These are phyloP conservation scores for Zygosaccharomyces sapae DNA, from an alignment of 1,139 yeast genomes.

Conservation along the genomic window DNA sequence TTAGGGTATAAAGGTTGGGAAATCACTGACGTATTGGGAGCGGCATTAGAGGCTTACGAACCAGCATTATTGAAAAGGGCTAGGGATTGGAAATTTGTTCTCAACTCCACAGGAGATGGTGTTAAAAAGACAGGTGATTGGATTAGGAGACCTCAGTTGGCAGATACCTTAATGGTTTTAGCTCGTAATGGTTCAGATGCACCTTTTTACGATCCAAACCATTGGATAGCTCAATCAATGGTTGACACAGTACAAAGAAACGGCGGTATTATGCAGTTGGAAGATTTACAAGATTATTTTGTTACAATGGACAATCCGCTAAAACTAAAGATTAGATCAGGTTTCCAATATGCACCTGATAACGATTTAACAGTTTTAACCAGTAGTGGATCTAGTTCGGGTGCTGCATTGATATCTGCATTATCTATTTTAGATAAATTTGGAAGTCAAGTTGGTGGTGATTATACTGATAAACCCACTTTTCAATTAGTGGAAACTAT, in stretches of 20 bases:
- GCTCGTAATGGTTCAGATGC: slow-evolving; percentile 74
- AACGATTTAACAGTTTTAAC: slow-evolving; percentile 56
- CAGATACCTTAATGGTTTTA: slow-evolving; percentile 60
- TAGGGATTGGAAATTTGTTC: slow-evolving; percentile 55
- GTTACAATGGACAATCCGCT: slow-evolving; percentile 57
- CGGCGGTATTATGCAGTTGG: slow-evolving; percentile 59
- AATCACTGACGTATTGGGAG: slow-evolving; percentile 49
- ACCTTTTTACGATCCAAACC: slow-evolving; percentile 76
- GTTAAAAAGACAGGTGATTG: slow-evolving; percentile 53
- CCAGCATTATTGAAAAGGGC: slow-evolving; percentile 36
- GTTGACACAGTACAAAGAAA: slow-evolving; percentile 43
- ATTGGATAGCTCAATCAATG: slow-evolving; percentile 61
- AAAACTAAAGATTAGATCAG: slow-evolving; percentile 34
- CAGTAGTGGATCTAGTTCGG: slow-evolving; percentile 76
- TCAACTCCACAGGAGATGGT: slow-evolving; percentile 33
- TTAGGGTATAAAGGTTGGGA: slow-evolving; percentile 67
- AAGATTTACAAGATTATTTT: slow-evolving; percentile 63
- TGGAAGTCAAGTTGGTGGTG: slow-evolving; percentile 42
- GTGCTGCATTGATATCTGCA: slow-evolving; percentile 76
- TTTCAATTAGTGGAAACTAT: slow-evolving; percentile 80
- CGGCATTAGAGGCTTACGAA: slow-evolving; percentile 39
- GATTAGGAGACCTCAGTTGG: slow-evolving; percentile 55
- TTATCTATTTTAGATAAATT: slow-evolving; percentile 54
- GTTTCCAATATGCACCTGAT: slow-evolving; percentile 33
- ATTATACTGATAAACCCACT: slow-evolving; percentile 46